phyloP scores from a whole-genome alignment of 371 early-diverging fungal species.

The Mortierella sp. region DNA sequence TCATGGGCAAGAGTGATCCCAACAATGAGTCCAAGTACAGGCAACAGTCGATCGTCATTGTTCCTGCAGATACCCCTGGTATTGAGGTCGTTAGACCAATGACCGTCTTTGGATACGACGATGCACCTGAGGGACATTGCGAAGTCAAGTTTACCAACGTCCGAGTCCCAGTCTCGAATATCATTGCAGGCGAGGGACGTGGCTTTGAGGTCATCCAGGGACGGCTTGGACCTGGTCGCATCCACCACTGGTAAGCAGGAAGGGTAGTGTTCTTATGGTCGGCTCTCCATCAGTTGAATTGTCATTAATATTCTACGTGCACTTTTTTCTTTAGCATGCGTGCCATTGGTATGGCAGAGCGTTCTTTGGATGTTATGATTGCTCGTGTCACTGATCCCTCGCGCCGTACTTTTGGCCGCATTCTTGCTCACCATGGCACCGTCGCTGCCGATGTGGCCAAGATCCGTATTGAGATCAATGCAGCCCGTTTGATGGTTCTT shows the following conservation, averaged over 20 bases:
- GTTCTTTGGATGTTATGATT: slow-evolving; percentile 88
- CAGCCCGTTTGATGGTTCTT: slow-evolving; percentile 88
- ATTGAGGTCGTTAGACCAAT: slow-evolving; percentile 87
- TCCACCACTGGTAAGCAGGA: slow-evolving; percentile 79
- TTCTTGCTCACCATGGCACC: slow-evolving; percentile 84
- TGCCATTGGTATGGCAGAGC: slow-evolving; percentile 93
- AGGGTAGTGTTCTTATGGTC: too few relatives aligned
- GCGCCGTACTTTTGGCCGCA: slow-evolving; percentile 89
- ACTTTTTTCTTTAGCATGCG: slow-evolving; percentile 79
- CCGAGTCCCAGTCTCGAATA: slow-evolving; percentile 86
- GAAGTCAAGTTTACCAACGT: slow-evolving; percentile 93
- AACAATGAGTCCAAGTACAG: slow-evolving; percentile 76
- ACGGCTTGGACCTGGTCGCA: slow-evolving; percentile 91
- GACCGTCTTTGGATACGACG: slow-evolving; percentile 94
- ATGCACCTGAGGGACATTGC: slow-evolving; percentile 95
- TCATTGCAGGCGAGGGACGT: slow-evolving; percentile 94
- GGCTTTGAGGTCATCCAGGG: slow-evolving; percentile 98
- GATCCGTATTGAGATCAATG: slow-evolving; percentile 92
- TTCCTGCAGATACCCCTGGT: slow-evolving; percentile 91
- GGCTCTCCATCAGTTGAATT: too few relatives aligned
- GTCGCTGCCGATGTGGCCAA: slow-evolving; percentile 83
- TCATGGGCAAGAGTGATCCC: slow-evolving; percentile 90
- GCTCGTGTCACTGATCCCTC: slow-evolving; percentile 85
- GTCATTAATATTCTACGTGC: slow-evolving; percentile 1
- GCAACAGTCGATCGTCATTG: slow-evolving; percentile 92